phyloP scores from a whole-genome alignment of 306 rosid species.

The Pachyrhizus erosus region DNA sequence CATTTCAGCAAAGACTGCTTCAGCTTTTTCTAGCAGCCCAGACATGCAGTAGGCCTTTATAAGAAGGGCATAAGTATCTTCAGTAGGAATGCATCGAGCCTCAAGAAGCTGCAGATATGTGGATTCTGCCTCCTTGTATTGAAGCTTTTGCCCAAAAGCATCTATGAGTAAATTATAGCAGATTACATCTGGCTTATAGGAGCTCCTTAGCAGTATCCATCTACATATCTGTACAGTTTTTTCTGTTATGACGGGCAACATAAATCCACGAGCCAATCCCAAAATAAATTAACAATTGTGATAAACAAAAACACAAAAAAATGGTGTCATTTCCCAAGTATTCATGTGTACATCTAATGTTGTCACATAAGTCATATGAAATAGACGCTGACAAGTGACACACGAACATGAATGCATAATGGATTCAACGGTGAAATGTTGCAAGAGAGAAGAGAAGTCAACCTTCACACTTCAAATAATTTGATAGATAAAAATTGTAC shows the following conservation, averaged over 20 bases:
- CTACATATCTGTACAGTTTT: conserved; percentile 69
- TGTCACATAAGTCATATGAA: not conserved
- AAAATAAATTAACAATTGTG: not conserved
- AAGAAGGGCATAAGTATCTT: conserved; percentile 94
- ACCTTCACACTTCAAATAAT: not conserved
- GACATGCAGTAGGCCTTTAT: conserved; percentile 82
- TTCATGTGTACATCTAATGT: not conserved
- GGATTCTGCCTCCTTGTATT: conserved; percentile 76
- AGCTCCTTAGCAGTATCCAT: conserved; percentile 84
- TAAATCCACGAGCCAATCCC: conserved; percentile 8
- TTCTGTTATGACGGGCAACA: conserved; percentile 35
- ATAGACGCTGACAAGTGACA: not conserved
- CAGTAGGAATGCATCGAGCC: conserved; percentile 81
- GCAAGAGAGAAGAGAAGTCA: not conserved
- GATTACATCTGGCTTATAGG: conserved; percentile 87
- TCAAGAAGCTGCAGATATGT: conserved; percentile 81
- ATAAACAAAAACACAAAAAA: conserved; percentile 16
- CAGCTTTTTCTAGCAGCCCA: conserved; percentile 74
- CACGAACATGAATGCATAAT: not conserved
- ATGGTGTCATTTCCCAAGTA: not conserved
- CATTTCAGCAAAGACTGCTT: conserved; percentile 90
- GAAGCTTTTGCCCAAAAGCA: conserved; percentile 80
- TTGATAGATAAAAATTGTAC: not conserved
- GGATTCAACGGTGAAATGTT: not conserved
- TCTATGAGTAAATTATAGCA: conserved; percentile 94